A percentile compares a stretch with the other conserved stretches of the same genome.
These are phyloP conservation scores for Ophiocordyceps robertsii DNA, from an alignment of 2,329 filamentous ascomycete species.

Conservation along the genomic window DNA sequence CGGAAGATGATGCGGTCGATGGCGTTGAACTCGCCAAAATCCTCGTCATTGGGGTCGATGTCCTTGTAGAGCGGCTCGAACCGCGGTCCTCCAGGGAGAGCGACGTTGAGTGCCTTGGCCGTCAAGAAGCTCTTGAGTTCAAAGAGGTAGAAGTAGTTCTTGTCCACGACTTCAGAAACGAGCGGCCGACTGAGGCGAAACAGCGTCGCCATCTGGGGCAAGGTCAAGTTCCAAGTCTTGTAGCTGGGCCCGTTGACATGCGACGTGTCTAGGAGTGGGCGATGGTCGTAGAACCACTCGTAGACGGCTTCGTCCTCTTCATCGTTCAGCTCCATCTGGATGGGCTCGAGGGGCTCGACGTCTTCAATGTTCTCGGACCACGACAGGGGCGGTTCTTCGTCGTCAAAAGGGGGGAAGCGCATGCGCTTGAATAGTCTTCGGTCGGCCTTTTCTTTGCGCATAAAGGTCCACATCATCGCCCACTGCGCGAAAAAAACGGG, in stretches of 20 bases:
- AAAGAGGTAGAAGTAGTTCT: constrained; percentile 97
- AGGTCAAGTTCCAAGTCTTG: constrained; percentile 82
- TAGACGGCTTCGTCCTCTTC: constrained; percentile 81
- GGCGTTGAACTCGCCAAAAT: constrained; percentile 98
- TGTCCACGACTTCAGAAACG: constrained; percentile 81
- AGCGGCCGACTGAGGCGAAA: constrained; percentile 86
- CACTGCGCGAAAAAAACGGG: constrained; percentile 97
- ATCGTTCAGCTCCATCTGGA: constrained; percentile 96
- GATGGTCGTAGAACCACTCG: constrained; percentile 96
- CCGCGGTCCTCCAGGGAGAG: constrained; percentile 89
- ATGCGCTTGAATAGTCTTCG: constrained; percentile 94
- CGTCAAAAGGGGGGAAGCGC: constrained; percentile 96
- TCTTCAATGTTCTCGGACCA: constrained; percentile 99
- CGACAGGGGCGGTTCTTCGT: constrained; percentile 91
- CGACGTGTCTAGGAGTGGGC: constrained; percentile 76
- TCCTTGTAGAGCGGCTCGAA: constrained; percentile 98
- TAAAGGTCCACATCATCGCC: constrained; percentile 98
- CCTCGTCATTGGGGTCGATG: constrained; percentile 95
- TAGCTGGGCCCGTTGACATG: constrained; percentile 97
- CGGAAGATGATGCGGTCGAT: constrained; percentile 99
- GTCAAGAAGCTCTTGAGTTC: constrained; percentile 91
- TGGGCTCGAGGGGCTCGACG: constrained; percentile 91
- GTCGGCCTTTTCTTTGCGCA: constrained; percentile 96
- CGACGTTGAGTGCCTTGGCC: constrained; percentile 92
- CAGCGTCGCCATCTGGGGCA: constrained; percentile 92